Percentiles rank a stretch among this genome's conserved stretches.
These are phyloP conservation scores for Backusella australiensis DNA, from an alignment of 192 early-diverging fungal genomes.

Conservation along the genomic window DNA sequence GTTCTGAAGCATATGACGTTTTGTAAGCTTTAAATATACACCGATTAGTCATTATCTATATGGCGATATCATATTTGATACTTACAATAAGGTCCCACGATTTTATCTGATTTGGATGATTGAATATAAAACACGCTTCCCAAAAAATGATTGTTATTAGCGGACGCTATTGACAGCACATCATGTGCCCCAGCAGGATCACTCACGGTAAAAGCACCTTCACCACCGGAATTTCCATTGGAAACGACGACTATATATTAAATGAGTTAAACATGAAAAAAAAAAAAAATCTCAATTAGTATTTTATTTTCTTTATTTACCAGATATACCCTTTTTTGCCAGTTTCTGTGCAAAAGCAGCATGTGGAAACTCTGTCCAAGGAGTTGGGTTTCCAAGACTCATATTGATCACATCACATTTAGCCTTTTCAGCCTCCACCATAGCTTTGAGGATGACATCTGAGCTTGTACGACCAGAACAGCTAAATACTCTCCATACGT, in stretches of 20 bases:
- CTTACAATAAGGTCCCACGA: constrained; percentile 28
- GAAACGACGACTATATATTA: constrained; percentile 51
- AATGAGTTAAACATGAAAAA: not conserved
- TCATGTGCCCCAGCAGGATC: constrained; percentile 56
- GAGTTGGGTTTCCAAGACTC: constrained; percentile 69
- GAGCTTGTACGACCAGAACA: constrained; percentile 65
- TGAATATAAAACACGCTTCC: constrained; percentile 33
- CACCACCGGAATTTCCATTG: constrained; percentile 61
- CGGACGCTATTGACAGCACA: constrained; percentile 58
- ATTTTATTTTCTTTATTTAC: constrained; percentile 8
- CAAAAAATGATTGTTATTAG: constrained; percentile 40
- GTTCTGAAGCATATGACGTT: constrained; percentile 21
- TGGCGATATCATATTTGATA: not conserved
- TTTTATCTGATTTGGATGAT: not conserved
- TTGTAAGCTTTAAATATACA: constrained; percentile 3
- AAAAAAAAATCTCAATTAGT: not conserved
- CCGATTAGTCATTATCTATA: not conserved
- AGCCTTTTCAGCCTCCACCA: constrained; percentile 67
- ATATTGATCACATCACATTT: constrained; percentile 76
- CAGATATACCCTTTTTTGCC: constrained; percentile 21
- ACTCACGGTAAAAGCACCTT: constrained; percentile 56
- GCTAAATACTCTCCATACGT: constrained; percentile 81
- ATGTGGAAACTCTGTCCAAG: constrained; percentile 59
- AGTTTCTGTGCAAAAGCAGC: constrained; percentile 57
- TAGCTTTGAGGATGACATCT: constrained; percentile 76